Conservation (phyloP, 192 early-diverging fungal species). For the Podila minutissima region DNA sequence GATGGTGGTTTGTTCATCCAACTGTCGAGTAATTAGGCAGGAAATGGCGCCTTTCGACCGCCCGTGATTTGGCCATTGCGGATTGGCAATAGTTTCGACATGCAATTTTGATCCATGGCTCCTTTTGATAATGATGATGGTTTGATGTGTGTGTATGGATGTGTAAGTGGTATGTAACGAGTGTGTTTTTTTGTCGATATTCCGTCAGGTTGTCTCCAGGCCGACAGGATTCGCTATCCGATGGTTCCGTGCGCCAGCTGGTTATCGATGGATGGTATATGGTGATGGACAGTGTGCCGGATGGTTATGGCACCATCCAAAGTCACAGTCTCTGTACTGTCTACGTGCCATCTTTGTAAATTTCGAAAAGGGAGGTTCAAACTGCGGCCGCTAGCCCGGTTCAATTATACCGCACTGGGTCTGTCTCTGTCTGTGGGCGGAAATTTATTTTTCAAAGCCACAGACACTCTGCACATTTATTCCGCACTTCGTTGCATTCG, state of each 20-base stretch:
- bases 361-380: constrained; percentile 7
- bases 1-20: background rate
- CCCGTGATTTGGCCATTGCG: too few relatives aligned
- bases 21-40: background rate
- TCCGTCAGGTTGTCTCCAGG: background rate
- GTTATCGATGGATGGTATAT: background rate
- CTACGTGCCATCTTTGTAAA: constrained; percentile 6
- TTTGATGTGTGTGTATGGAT: too few relatives aligned
- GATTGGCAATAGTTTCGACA: too few relatives aligned
- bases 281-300: background rate
- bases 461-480: background rate
- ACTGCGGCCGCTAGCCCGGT: background rate
- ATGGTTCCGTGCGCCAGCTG: background rate
- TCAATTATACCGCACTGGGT: background rate
- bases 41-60: background rate
- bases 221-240: background rate
- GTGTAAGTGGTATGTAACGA: background rate
- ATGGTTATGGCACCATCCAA: background rate
- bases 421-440: too few relatives aligned
- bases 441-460: background rate
- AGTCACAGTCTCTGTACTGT: background rate
- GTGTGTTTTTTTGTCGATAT: background rate
- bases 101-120: too few relatives aligned
- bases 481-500: background rate
- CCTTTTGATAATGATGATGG: too few relatives aligned